Evolutionary conservation across 352 stramenopile genomes (phyloP).

Genomic region (Pythium folliculosum): DNA sequence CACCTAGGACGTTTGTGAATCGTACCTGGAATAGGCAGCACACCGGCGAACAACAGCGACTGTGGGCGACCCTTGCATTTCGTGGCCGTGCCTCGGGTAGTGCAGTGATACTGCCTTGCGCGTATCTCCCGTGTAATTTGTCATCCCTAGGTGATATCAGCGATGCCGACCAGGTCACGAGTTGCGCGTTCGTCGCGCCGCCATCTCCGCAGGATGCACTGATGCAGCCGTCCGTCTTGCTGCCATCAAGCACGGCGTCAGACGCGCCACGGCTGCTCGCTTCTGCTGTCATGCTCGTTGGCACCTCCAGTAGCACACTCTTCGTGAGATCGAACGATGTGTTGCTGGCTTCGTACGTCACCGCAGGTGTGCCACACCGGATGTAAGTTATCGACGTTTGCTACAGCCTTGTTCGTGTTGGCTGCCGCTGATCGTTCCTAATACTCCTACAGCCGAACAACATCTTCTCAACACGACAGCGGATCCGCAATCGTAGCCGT

Average conservation of each 20-base stretch:
- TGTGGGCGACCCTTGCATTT: conserved; percentile 12
- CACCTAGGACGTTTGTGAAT: neutral
- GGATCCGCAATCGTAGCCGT: neutral
- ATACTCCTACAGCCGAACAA: neutral
- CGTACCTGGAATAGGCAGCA: conserved; percentile 8
- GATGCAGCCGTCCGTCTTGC: neutral
- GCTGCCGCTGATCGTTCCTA: no score
- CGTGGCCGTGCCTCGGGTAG: neutral
- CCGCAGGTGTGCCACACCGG: conserved; percentile 36
- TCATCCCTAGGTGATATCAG: neutral
- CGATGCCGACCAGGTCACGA: conserved; percentile 18
- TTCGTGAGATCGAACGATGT: conserved; percentile 51
- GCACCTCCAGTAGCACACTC: conserved; percentile 47
- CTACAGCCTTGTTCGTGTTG: no score
- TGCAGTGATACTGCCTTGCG: conserved; percentile 1
- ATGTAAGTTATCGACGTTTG: conserved; percentile 54
- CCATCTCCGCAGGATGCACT: no score
- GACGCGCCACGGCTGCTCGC: conserved; percentile 3
- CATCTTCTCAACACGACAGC: neutral
- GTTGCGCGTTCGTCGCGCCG: conserved; percentile 7
- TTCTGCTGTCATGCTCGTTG: conserved; percentile 34
- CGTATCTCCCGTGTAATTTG: conserved; percentile 11
- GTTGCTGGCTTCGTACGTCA: conserved; percentile 43
- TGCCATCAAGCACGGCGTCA: neutral
- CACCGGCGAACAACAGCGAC: neutral